Base-by-base conservation (phyloP, 257 asterid species). In the Solanum verrucosum region DNA sequence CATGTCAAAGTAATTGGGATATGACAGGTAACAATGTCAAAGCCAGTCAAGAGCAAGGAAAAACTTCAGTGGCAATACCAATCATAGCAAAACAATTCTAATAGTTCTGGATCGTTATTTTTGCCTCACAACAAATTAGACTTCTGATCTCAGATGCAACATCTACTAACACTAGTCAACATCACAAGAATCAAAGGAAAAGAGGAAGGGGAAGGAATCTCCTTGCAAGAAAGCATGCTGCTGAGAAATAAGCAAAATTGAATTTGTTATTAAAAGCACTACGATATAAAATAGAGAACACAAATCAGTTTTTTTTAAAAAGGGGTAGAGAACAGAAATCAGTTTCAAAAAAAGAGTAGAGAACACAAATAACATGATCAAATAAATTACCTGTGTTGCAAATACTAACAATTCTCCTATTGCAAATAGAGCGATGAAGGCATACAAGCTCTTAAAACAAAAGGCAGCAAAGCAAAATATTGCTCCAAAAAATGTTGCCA, bases 391-490 rank as follows among this genome's bases (percentile, higher is more conserved):
- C 98, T 96, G 99, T 38, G 99, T 97, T 84, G 98, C 96, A 91
- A 96, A 96, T 60, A 94, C 93, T 10, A 96, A 92, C 91, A 95
- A 89, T 91, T 96, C 98, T 83, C 98, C 99, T 29, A 96, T 88
- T 31, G 98, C 93, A 42, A 96, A 95, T 78, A 95, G 89, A 68
- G 92, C 94, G 85, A 96, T 84, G 91, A 91, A 96, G 25, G 82
- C 94, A 82, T 92, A 94, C 29, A 94, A 88, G 94, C 93, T 94
- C 91, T 94, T 92, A 38, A 94, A 93, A 92, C 99, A 95, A 89
- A 95, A 96, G 83, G 98, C 95, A 83, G 94, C 91, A 90, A 96
- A 95, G 95, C 98, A 96, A 91, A 94, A 95, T 87, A 81, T 89
- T 18, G 95, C 98, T 84, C 98, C 99, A 16, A 75, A 6, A 9